Conservation (phyloP, 208 protist genomes). For the Acanthamoeba sp. region DNA sequence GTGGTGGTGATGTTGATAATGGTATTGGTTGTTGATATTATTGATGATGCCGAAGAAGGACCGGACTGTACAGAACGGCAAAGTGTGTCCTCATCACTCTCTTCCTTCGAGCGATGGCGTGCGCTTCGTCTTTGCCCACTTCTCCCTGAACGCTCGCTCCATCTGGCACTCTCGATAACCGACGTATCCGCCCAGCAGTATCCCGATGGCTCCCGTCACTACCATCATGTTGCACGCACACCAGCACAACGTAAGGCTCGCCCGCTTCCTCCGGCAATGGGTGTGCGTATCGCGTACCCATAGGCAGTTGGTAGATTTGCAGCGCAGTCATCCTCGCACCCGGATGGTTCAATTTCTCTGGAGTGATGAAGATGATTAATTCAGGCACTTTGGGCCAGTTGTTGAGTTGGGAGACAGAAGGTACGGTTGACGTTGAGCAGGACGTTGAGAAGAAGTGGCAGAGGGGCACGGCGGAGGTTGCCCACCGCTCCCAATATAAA, state of each 20-base stretch:
- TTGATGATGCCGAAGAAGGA: neutral
- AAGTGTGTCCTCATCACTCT: neutral
- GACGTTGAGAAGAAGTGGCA: conserved; percentile 13
- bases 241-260: no score
- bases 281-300: neutral
- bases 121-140: conserved; percentile 28
- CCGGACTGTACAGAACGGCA: neutral
- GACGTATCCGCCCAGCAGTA: conserved; percentile 7
- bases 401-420: neutral
- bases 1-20: neutral
- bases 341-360: conserved; percentile 34
- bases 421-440: conserved; percentile 9
- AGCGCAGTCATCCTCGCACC: neutral
- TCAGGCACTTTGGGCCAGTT: neutral
- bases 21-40: no score
- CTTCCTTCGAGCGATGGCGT: neutral
- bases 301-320: conserved; percentile 10
- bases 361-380: neutral
- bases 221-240: neutral
- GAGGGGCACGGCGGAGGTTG: conserved; percentile 18
- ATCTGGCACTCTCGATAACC: conserved; percentile 52
- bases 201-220: neutral
- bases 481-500: conserved; percentile 8
- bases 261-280: no score
- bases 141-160: neutral